phyloP scores from a whole-genome alignment of 2,329 filamentous ascomycete species.

The Colletotrichum sansevieriae region DNA sequence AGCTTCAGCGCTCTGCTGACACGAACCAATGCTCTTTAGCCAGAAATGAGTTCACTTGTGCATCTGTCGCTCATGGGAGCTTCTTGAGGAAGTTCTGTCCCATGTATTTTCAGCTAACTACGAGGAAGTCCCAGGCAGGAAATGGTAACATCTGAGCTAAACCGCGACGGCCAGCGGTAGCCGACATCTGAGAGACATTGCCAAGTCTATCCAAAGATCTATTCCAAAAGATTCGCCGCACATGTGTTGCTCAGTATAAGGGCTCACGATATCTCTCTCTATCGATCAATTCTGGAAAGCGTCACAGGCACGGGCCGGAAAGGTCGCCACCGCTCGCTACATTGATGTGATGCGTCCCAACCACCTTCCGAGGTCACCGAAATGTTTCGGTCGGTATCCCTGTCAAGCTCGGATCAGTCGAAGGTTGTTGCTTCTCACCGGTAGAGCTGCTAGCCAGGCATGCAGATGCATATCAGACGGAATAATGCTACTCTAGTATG shows the following conservation, averaged over 20 bases:
- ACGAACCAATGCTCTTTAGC: background rate
- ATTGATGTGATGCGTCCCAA: constrained; percentile 5
- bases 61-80: background rate
- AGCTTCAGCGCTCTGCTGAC: too few species aligned
- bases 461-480: constrained; percentile 29
- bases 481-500: constrained; percentile 30
- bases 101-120: constrained; percentile 1
- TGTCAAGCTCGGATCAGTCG: constrained; percentile 25
- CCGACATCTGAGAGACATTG: background rate
- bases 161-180: background rate
- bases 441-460: constrained; percentile 18
- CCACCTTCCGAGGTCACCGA: constrained; percentile 25
- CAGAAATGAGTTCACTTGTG: background rate
- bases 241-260: background rate
- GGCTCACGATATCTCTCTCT: too few species aligned
- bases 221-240: background rate
- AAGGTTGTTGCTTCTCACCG: constrained; percentile 26
- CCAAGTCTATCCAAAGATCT: background rate
- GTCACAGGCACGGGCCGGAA: background rate
- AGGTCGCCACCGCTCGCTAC: background rate
- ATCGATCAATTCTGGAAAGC: too few species aligned
- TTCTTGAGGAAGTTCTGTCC: background rate
- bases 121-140: background rate
- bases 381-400: constrained; percentile 32
- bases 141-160: background rate